A percentile compares a stretch with the other conserved stretches of the same genome.
Conservation (phyloP, 495 filamentous ascomycete species). For the Chaetomidium leptoderma region DNA sequence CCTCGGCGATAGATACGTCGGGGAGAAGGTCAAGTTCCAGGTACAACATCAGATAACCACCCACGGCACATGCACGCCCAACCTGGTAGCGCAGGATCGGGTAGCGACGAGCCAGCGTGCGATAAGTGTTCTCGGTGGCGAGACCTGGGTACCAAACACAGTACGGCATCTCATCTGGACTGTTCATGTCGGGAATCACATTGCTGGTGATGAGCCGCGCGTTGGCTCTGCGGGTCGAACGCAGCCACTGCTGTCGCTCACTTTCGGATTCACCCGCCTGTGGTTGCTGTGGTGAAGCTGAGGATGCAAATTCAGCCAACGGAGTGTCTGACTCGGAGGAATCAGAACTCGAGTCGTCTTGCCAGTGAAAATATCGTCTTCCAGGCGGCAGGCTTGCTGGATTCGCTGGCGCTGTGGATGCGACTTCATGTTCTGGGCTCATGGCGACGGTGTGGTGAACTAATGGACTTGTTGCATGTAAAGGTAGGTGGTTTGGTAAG, state of each 20-base stretch:
- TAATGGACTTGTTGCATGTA: too few species aligned
- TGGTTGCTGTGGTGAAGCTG: too few species aligned
- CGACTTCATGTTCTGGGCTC: too few species aligned
- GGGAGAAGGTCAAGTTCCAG: constrained; percentile 19
- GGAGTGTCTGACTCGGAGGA: too few species aligned
- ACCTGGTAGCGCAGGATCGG: constrained; percentile 21
- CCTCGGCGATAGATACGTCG: constrained; percentile 23
- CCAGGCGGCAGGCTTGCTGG: too few species aligned
- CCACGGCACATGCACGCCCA: constrained; percentile 21
- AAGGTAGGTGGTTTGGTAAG: too few species aligned
- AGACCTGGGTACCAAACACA: constrained; percentile 44
- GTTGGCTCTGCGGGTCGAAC: not conserved
- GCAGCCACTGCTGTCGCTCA: not conserved
- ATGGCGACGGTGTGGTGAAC: too few species aligned
- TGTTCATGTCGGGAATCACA: not conserved
- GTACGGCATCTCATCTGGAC: constrained; percentile 28
- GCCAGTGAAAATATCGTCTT: too few species aligned
- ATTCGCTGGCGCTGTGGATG: too few species aligned
- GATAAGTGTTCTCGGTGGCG: constrained; percentile 37
- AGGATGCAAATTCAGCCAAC: too few species aligned
- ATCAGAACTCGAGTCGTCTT: too few species aligned
- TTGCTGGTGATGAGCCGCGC: not conserved
- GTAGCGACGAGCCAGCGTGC: constrained; percentile 20
- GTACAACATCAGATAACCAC: constrained; percentile 21
- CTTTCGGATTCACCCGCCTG: not conserved